A percentile compares a stretch with the other conserved stretches of the same genome.
Conservation (phyloP, 1,139 yeast species). For the Wickerhamomyces sp. region DNA sequence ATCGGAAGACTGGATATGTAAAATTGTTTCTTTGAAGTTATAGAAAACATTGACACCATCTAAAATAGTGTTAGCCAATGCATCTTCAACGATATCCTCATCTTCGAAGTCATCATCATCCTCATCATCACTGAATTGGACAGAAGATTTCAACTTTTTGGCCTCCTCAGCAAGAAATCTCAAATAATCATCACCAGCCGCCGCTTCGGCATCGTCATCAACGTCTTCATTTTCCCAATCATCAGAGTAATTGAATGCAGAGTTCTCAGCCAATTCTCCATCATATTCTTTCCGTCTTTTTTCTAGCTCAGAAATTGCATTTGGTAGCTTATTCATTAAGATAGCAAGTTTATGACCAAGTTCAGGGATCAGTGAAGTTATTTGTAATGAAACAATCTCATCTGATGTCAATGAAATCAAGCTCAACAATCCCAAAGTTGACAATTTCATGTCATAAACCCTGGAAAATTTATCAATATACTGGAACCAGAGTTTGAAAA, state of each 20-base stretch:
- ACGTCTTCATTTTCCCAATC: slow-evolving; percentile 38
- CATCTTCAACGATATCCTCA: slow-evolving; percentile 72
- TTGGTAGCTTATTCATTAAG: slow-evolving; percentile 60
- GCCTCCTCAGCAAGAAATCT: slow-evolving; percentile 42
- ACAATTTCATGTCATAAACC: slow-evolving; percentile 78
- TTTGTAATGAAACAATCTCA: slow-evolving; percentile 26
- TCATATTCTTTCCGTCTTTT: slow-evolving; percentile 54
- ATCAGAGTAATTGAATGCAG: slow-evolving; percentile 19
- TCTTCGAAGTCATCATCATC: slow-evolving; percentile 50
- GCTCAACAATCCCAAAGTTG: slow-evolving; percentile 62
- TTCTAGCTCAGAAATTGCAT: slow-evolving; percentile 62
- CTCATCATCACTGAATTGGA: slow-evolving; percentile 34
- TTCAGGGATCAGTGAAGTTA: slow-evolving; percentile 25
- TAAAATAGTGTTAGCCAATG: slow-evolving; percentile 71
- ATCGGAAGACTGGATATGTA: slow-evolving; percentile 29
- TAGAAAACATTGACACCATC: slow-evolving; percentile 66
- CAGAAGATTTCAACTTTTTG: slow-evolving; percentile 34
- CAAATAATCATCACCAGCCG: slow-evolving; percentile 37
- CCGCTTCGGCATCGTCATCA: slow-evolving; percentile 39
- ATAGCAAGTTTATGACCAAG: slow-evolving; percentile 46
- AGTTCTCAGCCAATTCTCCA: slow-evolving; percentile 34
- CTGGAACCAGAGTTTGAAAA: slow-evolving; percentile 69
- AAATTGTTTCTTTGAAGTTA: slow-evolving; percentile 38
- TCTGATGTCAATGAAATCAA: slow-evolving; percentile 32
- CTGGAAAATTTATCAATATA: slow-evolving; percentile 54